Base-by-base conservation (phyloP, 2,329 filamentous ascomycete species). In the Aspergillus sojae region DNA sequence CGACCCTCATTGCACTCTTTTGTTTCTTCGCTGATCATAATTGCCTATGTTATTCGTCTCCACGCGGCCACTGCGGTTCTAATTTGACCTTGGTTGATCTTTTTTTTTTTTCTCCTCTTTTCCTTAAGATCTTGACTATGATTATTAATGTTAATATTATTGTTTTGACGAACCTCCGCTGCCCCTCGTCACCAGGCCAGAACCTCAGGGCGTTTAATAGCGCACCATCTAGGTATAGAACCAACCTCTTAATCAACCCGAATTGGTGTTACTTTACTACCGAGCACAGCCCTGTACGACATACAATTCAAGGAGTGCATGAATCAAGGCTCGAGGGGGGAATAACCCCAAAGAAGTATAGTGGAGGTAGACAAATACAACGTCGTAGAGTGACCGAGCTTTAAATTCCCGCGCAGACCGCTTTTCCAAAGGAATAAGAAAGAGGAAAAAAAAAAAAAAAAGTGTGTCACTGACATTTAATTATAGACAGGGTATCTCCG, bases 371-470 rank as follows among this genome's bases (percentile, higher is more conserved):
- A 34, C 21, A 32, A 28, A 53, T 59, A 58, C 57, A 46, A 50
- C 41, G 32, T 39, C n/a, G 34, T 39, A 36, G 28, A 43, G 45
- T 21, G 30, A 50, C 36, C 56, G 50, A 64, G 62, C 62, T 58
- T 58, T 28, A 46, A 62, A 16, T 34, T 61, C 58, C 63, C 61
- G 67, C 62, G 64, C 64, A 68, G 67, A 67, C 67, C 67, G 67
- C 67, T 67, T 66, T 58, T 68, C 67, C 21, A 19, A 48, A 6
- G 26, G 5, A 28, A 6, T 28, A 28, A 28, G 26, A 26, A 26
- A 26, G 4, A 26, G 4, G 4, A 1, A 28, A 10, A 4, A n/a
- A 19, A 41, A n/a, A 41, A 4, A 28, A 10, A 4, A n/a, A 19
- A 19, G 14, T 62, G 60, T 60, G 50, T 21, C 50, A 54, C 48